A percentile compares a stretch with the other conserved stretches of the same genome.
Evolutionary conservation across 1,284 basidiomycete genomes (phyloP).

Genomic region (Moesziomyces sp.): DNA sequence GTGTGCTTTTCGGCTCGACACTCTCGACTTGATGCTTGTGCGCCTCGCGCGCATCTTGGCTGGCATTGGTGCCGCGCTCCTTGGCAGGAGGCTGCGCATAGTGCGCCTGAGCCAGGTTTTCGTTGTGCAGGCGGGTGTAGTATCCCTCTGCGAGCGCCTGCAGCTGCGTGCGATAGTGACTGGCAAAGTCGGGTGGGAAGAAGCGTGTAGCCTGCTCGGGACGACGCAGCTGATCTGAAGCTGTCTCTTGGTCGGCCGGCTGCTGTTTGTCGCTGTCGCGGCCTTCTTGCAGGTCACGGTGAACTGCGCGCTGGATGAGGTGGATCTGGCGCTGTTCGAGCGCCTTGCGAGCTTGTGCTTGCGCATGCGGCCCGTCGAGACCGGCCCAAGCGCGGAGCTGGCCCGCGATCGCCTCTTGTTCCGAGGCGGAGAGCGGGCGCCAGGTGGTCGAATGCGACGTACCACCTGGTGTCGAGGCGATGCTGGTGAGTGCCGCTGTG

Average conservation of each 20-base stretch:
- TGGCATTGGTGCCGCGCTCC: constrained; percentile 3
- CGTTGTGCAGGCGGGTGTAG: constrained; percentile 54
- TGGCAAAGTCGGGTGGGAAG: constrained; percentile 64
- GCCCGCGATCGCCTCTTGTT: constrained; percentile 51
- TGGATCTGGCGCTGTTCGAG: constrained; percentile 53
- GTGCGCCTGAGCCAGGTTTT: constrained; percentile 42
- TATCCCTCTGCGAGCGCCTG: constrained; percentile 61
- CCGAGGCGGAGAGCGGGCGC: constrained; percentile 41
- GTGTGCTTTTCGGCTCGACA: not conserved
- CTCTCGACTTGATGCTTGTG: not conserved
- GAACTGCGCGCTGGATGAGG: constrained; percentile 35
- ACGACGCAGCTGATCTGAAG: constrained; percentile 7
- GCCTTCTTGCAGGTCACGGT: constrained; percentile 8
- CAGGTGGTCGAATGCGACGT: constrained; percentile 28
- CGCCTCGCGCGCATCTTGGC: not conserved
- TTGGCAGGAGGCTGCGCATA: constrained; percentile 23
- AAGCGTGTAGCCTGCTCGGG: constrained; percentile 33
- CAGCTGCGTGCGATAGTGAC: constrained; percentile 61
- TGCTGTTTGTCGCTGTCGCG: constrained; percentile 3
- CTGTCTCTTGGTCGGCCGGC: constrained; percentile 1
- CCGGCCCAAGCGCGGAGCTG: constrained; percentile 61
- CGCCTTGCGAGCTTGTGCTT: constrained; percentile 49
- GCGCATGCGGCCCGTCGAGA: constrained; percentile 59
- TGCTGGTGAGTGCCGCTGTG: constrained; percentile 60
- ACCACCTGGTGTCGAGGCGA: constrained; percentile 31